phyloP scores from a whole-genome alignment of 1,139 yeast genomes.

The Saccharomyces hybrid region DNA sequence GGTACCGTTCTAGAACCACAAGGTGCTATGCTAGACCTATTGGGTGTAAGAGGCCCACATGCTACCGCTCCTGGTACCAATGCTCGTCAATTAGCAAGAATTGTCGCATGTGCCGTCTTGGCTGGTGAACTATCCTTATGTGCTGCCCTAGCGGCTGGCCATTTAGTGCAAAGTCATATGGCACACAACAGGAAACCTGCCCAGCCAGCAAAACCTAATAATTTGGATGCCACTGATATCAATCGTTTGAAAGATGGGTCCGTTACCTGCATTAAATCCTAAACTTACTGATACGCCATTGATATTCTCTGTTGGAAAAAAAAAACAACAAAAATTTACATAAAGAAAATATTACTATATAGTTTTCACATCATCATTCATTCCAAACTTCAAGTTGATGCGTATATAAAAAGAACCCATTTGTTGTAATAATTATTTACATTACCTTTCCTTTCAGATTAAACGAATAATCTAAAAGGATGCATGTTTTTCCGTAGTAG shows the following conservation, averaged over 20 bases:
- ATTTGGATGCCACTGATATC: constrained; percentile 35
- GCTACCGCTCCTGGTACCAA: constrained; percentile 90
- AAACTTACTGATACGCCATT: constrained; percentile 4
- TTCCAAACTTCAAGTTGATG: not conserved
- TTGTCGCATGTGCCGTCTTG: constrained; percentile 89
- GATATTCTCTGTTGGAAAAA: not conserved
- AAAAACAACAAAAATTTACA: not conserved
- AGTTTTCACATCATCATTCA: not conserved
- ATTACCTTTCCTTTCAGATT: not conserved
- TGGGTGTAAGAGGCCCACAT: constrained; percentile 95
- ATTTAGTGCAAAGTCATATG: constrained; percentile 97
- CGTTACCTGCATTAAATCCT: constrained; percentile 59
- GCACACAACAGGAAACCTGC: constrained; percentile 51
- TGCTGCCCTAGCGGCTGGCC: constrained; percentile 48
- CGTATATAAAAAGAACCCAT: not conserved
- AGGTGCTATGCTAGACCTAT: constrained; percentile 87
- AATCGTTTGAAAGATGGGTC: constrained; percentile 61
- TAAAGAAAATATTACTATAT: not conserved
- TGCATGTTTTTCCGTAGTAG: not conserved
- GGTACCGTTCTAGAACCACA: constrained; percentile 98
- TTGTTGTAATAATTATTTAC: not conserved
- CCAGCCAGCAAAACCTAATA: constrained; percentile 12
- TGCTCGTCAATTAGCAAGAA: constrained; percentile 89
- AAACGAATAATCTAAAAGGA: not conserved
- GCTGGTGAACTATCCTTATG: constrained; percentile 88